Conservation (phyloP, 768 basidiomycete genomes). For the Lactifluus pinguis region DNA sequence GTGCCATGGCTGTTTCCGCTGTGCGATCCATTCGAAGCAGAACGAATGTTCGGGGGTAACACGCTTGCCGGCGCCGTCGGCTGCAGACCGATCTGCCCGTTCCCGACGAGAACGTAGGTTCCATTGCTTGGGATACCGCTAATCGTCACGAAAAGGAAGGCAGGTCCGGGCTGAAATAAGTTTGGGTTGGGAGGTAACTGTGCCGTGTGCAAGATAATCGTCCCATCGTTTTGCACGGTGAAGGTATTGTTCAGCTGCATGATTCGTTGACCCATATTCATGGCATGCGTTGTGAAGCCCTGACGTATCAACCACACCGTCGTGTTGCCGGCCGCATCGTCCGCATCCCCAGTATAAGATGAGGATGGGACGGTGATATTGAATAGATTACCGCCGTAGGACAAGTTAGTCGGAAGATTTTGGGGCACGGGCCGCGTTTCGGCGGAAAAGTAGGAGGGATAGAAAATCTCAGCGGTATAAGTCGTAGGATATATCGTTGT, state of each 20-base stretch:
- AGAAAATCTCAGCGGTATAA: slow-evolving; percentile 43
- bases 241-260: slow-evolving; percentile 81
- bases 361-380: slow-evolving; percentile 58
- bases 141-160: slow-evolving; percentile 71
- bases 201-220: slow-evolving; percentile 67
- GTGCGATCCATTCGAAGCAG: no score
- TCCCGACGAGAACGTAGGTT: slow-evolving; percentile 67
- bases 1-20: no score
- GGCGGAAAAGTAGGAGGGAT: slow-evolving; percentile 57
- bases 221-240: slow-evolving; percentile 66
- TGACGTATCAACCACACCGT: slow-evolving; percentile 73
- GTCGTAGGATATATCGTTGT: slow-evolving; percentile 58
- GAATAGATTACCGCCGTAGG: slow-evolving; percentile 43
- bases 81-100: slow-evolving; percentile 66
- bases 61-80: slow-evolving; percentile 34
- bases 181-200: slow-evolving; percentile 80
- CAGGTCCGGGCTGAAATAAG: slow-evolving; percentile 84
- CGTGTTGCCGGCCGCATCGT: slow-evolving; percentile 62
- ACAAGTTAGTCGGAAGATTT: slow-evolving; percentile 45
- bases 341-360: slow-evolving; percentile 57
- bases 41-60: slow-evolving; percentile 43
- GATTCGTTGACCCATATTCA: slow-evolving; percentile 81
- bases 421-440: slow-evolving; percentile 55
- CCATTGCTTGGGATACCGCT: slow-evolving; percentile 36
- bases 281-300: slow-evolving; percentile 77